Base-by-base conservation (phyloP, 108 stramenopile species). In the Cyclotella baltica region DNA sequence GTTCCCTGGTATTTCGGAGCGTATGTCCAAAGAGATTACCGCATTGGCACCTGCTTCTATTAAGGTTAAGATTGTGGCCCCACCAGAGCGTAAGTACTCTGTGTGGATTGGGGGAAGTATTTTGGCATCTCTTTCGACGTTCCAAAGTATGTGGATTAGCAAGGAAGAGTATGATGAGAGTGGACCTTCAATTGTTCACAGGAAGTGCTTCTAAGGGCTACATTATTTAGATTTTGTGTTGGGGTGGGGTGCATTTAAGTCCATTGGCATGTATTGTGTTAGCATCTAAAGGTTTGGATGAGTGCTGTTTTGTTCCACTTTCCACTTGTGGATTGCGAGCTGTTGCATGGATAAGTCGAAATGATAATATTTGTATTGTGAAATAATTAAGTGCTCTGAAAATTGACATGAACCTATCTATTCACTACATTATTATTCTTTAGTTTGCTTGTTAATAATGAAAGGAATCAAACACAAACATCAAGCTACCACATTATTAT, bases 101-200 rank as follows among this genome's bases (percentile, higher is more conserved):
- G 97, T 96, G 67, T 97, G 97, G 98, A 97, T 98, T 86, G 98
- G 98, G 85, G 98, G 98, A 77, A 97, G 96, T 80, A 99, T 99
- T 85, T 86, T 99, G 66, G 96, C 98, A 3, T 97, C 96, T 72
- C 87, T 99, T 46, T 98, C 98, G 67, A 98, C 98, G 58, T 98
- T 99, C 96, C 98, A 99, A 84, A 88, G 92, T 77, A 98, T 99
- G 97, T 99, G 99, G 99, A 98, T 99, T 85, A 90, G 89, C 63
- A 99, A 99, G 95, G 97, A 97, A 61, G 98, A 99, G 83, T 99
- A 99, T 75, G 99, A 99, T 74, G 99, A 99, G 89, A 92, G 96
- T 69, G 99, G 99, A 30, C 98, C 99, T 33, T 95, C 95, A 38
- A 98, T 98, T 75, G 97, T 99, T 37, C 98, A 99, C 96, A 94